Percentiles rank a stretch among this genome's conserved stretches.
Evolutionary conservation across 139 green algal species (phyloP).

Genomic region (Trebouxia sp.): DNA sequence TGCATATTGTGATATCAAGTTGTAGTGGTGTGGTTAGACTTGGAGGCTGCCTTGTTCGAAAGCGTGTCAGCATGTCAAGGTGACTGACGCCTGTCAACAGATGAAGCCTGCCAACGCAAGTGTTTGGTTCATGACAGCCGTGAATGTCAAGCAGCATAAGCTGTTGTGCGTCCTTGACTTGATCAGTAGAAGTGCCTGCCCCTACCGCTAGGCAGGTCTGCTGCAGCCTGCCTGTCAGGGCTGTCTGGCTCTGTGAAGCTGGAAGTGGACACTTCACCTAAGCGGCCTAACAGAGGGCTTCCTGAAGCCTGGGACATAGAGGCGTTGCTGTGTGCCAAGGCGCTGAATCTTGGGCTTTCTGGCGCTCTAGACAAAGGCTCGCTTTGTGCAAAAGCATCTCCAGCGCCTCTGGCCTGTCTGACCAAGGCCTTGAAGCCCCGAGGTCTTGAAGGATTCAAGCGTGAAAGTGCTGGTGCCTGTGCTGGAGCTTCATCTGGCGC

Average conservation of each 20-base stretch:
- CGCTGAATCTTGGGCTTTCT: conserved; percentile 8
- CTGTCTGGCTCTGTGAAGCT: conserved; percentile 15
- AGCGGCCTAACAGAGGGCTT: background rate
- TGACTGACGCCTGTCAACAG: no score
- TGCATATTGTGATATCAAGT: no score
- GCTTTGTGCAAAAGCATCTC: background rate
- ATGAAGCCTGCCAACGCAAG: no score
- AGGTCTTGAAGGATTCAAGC: background rate
- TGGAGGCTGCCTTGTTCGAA: no score
- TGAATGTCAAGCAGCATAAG: no score
- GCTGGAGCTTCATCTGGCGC: conserved; percentile 5
- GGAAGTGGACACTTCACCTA: background rate
- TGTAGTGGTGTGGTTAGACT: no score
- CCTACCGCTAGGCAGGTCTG: background rate
- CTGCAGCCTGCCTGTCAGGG: background rate
- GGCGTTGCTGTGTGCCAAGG: conserved; percentile 11
- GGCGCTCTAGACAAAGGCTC: background rate
- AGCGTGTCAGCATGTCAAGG: no score
- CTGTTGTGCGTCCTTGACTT: no score
- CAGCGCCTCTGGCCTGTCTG: conserved; percentile 2
- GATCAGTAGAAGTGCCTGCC: no score
- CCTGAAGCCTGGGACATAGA: conserved; percentile 13
- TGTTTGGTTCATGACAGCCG: no score
- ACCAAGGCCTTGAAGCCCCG: conserved; percentile 1
- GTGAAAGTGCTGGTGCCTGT: background rate